Percentiles rank a stretch among this genome's conserved stretches.
Evolutionary conservation across 805 yeast species (phyloP).

Genomic region (Monosporozyma aerobia): DNA sequence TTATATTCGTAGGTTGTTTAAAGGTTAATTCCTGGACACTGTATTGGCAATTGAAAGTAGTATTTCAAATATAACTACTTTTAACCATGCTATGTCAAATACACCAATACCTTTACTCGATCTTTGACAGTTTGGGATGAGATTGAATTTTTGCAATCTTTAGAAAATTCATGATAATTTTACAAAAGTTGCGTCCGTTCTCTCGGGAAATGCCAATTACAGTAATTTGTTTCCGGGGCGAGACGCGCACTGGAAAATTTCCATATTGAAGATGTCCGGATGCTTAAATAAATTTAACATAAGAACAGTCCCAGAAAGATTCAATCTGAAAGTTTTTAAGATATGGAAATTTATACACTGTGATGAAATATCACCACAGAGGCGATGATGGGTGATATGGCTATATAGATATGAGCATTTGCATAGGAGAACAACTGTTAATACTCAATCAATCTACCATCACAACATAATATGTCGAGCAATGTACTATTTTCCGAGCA

Average conservation of each 20-base stretch:
- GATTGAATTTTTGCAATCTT: not conserved
- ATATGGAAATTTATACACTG: too few species aligned
- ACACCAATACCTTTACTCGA: not conserved
- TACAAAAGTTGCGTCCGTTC: not conserved
- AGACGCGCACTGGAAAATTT: too few species aligned
- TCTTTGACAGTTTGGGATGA: not conserved
- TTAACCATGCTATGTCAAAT: not conserved
- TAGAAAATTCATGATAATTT: not conserved
- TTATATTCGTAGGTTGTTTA: constrained; percentile 67
- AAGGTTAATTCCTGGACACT: constrained; percentile 37
- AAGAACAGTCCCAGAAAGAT: too few species aligned
- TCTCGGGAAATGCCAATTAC: not conserved
- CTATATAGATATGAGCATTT: too few species aligned
- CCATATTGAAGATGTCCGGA: too few species aligned
- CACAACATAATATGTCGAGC: constrained; percentile 1
- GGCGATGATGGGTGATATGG: too few species aligned
- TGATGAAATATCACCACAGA: too few species aligned
- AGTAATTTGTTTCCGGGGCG: not conserved
- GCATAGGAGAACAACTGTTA: not conserved
- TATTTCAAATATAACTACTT: too few species aligned
- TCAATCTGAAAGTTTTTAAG: too few species aligned
- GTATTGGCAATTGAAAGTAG: not conserved
- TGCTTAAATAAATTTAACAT: too few species aligned
- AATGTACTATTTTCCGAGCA: constrained; percentile 7
- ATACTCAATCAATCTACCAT: not conserved